phyloP scores from a whole-genome alignment of 768 basidiomycete genomes.

The Suillus subluteus region DNA sequence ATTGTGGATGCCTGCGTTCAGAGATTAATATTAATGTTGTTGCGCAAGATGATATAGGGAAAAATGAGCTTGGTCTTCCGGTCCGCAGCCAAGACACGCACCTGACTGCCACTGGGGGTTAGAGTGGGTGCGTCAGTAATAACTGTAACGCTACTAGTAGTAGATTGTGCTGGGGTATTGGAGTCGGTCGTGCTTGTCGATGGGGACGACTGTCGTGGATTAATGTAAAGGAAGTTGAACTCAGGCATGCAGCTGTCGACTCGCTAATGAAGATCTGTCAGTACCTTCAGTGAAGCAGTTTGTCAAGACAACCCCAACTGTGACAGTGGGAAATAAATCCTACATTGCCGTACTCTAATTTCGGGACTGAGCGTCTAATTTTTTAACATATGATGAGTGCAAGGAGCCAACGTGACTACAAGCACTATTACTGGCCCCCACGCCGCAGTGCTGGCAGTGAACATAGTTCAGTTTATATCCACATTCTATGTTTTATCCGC shows the following conservation, averaged over 20 bases:
- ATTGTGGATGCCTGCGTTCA: neutral
- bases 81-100: neutral
- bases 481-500: conserved; percentile 2
- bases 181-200: neutral
- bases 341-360: neutral
- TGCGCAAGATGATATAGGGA: neutral
- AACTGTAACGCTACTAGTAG: neutral
- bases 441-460: neutral
- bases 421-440: no score
- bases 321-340: conserved; percentile 1
- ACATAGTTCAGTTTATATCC: neutral
- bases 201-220: neutral
- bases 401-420: no score
- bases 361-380: neutral
- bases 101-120: neutral
- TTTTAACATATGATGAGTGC: neutral
- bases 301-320: neutral
- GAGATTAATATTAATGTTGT: neutral
- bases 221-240: neutral
- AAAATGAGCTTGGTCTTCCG: neutral
- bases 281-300: neutral
- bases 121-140: neutral
- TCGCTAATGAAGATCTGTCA: neutral
- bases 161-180: neutral
- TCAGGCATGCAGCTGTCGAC: neutral